Base-by-base conservation (phyloP, 306 rosid species). In the Medicago lupulina region DNA sequence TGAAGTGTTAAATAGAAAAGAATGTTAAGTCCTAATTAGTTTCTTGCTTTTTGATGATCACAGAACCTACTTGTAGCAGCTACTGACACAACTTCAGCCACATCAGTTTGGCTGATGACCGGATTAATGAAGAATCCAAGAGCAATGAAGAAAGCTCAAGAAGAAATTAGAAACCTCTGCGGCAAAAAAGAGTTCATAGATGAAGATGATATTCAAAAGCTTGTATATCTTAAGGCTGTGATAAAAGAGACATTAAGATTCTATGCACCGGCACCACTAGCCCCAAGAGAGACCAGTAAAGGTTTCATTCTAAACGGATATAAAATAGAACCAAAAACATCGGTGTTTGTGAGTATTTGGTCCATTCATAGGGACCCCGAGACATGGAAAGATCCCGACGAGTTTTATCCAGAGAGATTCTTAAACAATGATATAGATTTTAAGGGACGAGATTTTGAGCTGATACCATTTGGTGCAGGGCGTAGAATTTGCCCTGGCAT, bases 31-130 rank as follows among this genome's bases (percentile, higher is more conserved):
- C 3, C 43, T 40, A 40, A 40, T 4, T 28, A 34, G 7, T 34
- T 34, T 4, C 38, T 34, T 34, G 38, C 7, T 6, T 34, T 34
- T 34, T 34, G 38, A 34, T 34, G 21, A 63, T 16, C 23, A 38
- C 28, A 63, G 69, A 8, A 63, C 47, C 28, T 63, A 63, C 49
- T 63, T 34, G 69, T 63, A 9, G 69, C 69, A 9, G 69, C 69
- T 12, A 63, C 69, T 1, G 69, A 36, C 49, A 63, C 69, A 38
- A 63, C 49, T 38, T 47, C 69, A 38, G 69, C 69, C 2, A 63
- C 69, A 63, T 63, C 69, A 16, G 49, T 63, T 38, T 63, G 69
- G 69, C 28, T 38, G 25, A 63, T 63, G 69, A 63, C 69, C 9
- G 49, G 28, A 38, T 3, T 63, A 38, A 63, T 63, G 69, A 63